These are phyloP conservation scores for Lactarius hengduanensis DNA, from an alignment of 768 basidiomycete genomes.

Conservation along the genomic window DNA sequence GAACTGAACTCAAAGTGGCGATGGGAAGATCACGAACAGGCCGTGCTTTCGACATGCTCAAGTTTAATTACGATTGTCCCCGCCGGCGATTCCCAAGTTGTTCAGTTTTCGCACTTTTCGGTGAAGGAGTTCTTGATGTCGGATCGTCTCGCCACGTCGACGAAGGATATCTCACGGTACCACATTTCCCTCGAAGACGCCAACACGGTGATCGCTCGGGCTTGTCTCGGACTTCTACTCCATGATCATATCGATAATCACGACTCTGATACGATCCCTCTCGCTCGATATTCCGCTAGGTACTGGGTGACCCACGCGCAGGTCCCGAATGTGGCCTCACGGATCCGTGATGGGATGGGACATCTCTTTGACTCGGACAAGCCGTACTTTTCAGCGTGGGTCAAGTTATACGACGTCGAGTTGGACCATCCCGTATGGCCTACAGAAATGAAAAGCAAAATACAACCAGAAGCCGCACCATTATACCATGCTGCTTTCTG, in stretches of 20 bases:
- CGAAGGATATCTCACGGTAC: background rate
- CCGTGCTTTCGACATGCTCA: background rate
- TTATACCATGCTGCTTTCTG: background rate
- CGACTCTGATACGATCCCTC: background rate
- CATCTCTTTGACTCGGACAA: background rate
- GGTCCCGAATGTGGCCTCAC: background rate
- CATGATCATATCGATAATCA: background rate
- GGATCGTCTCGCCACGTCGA: background rate
- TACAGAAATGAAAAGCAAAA: fast-evolving
- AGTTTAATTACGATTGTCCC: background rate
- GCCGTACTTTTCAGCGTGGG: too few relatives aligned
- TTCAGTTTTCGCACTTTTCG: background rate
- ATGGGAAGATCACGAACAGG: background rate
- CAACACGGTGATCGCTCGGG: background rate
- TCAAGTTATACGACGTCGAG: background rate
- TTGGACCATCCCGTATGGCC: background rate
- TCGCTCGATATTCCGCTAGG: background rate
- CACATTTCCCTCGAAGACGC: background rate
- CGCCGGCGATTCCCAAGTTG: background rate
- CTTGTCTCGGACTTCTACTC: background rate
- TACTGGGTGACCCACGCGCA: background rate
- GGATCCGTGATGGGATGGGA: background rate
- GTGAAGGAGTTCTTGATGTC: background rate
- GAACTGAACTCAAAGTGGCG: background rate
- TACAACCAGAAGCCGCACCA: background rate